phyloP scores from a whole-genome alignment of 2,329 filamentous ascomycete genomes.

The Orbilia quercus region DNA sequence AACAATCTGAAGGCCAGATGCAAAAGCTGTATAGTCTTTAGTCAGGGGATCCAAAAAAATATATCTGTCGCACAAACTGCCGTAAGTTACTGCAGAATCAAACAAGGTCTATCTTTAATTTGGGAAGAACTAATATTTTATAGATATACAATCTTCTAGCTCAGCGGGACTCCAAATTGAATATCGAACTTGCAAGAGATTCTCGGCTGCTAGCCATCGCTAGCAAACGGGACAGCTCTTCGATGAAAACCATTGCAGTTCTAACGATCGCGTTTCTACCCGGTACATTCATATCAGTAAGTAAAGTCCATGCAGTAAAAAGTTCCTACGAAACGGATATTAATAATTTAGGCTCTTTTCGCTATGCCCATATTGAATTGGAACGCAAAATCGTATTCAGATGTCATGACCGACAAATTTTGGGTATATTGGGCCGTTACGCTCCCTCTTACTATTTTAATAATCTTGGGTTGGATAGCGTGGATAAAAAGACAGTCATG shows the following conservation, averaged over 20 bases:
- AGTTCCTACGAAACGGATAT: not conserved
- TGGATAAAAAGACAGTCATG: slow-evolving; percentile 29
- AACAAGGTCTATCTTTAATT: not conserved
- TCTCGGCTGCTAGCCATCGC: slow-evolving; percentile 28
- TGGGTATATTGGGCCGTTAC: slow-evolving; percentile 40
- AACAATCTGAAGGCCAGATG: slow-evolving; percentile 33
- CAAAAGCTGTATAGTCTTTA: slow-evolving; percentile 25
- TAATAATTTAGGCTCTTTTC: slow-evolving; percentile 23
- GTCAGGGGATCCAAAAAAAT: slow-evolving; percentile 22
- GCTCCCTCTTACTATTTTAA: slow-evolving; percentile 12
- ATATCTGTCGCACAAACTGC: slow-evolving; percentile 36
- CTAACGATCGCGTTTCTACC: slow-evolving; percentile 36
- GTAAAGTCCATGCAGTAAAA: not conserved
- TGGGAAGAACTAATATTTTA: not conserved
- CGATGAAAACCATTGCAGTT: slow-evolving; percentile 35
- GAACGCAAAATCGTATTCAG: slow-evolving; percentile 29
- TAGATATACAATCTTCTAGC: slow-evolving; percentile 39
- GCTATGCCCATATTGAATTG: slow-evolving; percentile 37
- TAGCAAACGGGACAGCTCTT: slow-evolving; percentile 36
- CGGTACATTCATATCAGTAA: slow-evolving; percentile 36
- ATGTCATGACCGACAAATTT: slow-evolving; percentile 23
- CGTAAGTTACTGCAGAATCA: not conserved
- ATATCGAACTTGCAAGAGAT: slow-evolving; percentile 32
- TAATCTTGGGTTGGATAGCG: slow-evolving; percentile 22
- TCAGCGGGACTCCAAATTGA: slow-evolving; percentile 26